Evolutionary conservation across 2,329 filamentous ascomycete genomes (phyloP), one percentile per base, ranked within the genome.

Genomic region (Pleomassaria siparia): DNA sequence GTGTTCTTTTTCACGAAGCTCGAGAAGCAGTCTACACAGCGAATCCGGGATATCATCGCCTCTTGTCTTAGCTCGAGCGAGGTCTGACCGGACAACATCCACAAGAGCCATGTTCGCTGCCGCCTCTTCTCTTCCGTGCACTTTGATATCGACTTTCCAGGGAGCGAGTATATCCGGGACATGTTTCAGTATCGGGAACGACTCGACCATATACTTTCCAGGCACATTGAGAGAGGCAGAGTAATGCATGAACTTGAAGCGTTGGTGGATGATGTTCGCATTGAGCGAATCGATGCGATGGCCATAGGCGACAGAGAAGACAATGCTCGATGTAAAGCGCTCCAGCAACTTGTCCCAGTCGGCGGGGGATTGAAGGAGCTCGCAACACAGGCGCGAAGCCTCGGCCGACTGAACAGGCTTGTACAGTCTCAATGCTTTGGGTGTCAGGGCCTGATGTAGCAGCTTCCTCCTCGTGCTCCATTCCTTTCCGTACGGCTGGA

Each of bases 231-330:
- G 60, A 1, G 69, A 72, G 15, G 76, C 73, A 42, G 73, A 68
- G 50, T 75, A 76, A 10, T 77, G 75, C 69, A 80, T 76, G 56
- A 76, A 74, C 25, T 71, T 63, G 55, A 80, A 74, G 7, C 75
- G 67, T 32, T 76, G 70, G 25, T 69, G 69, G 32, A 80, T 75
- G 20, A 80, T 74, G 44, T 73, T 63, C 5, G 78, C 70, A 18
- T 76, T 68, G 16, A 76, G 55, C 1, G 75, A 75, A 48, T 79
- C 74, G 44, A 79, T 75, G 6, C 76, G 73, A 46, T 77, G 75
- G 0, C 78, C 77, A 53, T 80, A 81, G 4, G 76, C 71, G 3
- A 80, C 74, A 4, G 72, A 76, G 50, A 80, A 77, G 5, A 79
- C 76, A 25, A 80, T 69, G 50, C 73, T 76, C 1, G 73, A 72